These are phyloP conservation scores for Clavaria fumosa DNA, from an alignment of 768 basidiomycete genomes.

Conservation along the genomic window DNA sequence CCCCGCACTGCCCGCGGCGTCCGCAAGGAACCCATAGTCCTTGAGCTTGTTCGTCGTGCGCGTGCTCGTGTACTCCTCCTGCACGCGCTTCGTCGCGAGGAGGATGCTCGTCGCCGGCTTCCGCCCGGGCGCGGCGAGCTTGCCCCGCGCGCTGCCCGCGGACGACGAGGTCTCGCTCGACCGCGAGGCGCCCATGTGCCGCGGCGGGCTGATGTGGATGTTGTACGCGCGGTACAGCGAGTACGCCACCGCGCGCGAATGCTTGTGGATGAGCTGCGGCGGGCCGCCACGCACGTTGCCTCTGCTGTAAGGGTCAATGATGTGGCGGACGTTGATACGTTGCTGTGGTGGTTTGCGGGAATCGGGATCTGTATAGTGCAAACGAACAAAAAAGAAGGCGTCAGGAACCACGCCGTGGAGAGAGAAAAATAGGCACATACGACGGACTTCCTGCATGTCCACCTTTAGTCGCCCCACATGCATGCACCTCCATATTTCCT, in stretches of 20 bases:
- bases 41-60: slow-evolving; percentile 53
- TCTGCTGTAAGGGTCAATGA: slow-evolving; percentile 32
- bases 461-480: slow-evolving; percentile 52
- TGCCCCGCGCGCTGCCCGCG: no score
- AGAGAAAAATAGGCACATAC: slow-evolving; percentile 16
- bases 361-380: slow-evolving; percentile 28
- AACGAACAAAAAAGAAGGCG: slow-evolving; percentile 3
- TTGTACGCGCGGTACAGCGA: slow-evolving; percentile 56
- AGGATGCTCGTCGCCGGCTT: slow-evolving; percentile 26
- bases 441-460: slow-evolving; percentile 27
- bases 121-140: slow-evolving; percentile 5
- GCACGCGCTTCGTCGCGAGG: slow-evolving; percentile 60
- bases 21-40: slow-evolving; percentile 51
- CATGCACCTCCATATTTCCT: slow-evolving; percentile 55
- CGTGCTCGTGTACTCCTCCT: slow-evolving; percentile 64
- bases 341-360: slow-evolving; percentile 49
- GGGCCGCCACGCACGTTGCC: slow-evolving; percentile 36
- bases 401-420: slow-evolving; percentile 1
- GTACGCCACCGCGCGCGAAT: slow-evolving; percentile 65
- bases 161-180: not conserved
- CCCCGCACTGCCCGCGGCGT: slow-evolving; percentile 16
- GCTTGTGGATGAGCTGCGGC: slow-evolving; percentile 59
- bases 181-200: slow-evolving; percentile 1
- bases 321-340: slow-evolving; percentile 45
- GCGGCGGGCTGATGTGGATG: slow-evolving; percentile 9